Conservation (phyloP, 768 basidiomycete species). For the Macrolepiota albuminosa region DNA sequence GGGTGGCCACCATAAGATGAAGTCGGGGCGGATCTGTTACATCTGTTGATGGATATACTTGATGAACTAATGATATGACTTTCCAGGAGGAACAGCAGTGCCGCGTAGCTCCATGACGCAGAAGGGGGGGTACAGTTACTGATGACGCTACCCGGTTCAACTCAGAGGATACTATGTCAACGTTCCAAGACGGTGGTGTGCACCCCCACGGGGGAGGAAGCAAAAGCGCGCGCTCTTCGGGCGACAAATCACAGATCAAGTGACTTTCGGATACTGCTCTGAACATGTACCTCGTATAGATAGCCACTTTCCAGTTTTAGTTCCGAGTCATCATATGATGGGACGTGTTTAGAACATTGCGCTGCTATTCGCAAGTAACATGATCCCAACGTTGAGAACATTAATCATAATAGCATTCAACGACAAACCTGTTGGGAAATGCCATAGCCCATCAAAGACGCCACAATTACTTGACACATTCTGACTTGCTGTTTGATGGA, state of each 20-base stretch:
- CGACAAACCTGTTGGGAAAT: not conserved
- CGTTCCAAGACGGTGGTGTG: not conserved
- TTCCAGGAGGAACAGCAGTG: no score
- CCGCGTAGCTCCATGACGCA: no score
- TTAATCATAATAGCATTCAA: not conserved
- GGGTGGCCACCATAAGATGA: no score
- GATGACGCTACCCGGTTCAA: not conserved
- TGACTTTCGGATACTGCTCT: no score
- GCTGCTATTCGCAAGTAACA: not conserved
- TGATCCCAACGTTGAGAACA: not conserved
- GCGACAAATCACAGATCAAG: no score
- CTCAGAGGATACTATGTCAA: not conserved
- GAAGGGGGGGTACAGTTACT: not conserved
- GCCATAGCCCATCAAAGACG: not conserved
- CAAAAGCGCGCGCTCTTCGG: not conserved
- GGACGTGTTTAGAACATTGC: not conserved
- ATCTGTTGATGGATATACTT: not conserved
- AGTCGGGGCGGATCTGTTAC: not conserved
- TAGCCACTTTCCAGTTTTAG: no score
- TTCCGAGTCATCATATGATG: no score
- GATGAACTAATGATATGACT: no score
- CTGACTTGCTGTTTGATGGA: not conserved
- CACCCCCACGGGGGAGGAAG: not conserved
- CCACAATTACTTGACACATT: not conserved
- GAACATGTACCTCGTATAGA: no score